phyloP scores from a whole-genome alignment of 2,329 filamentous ascomycete genomes.

The Aphanocladium album region DNA sequence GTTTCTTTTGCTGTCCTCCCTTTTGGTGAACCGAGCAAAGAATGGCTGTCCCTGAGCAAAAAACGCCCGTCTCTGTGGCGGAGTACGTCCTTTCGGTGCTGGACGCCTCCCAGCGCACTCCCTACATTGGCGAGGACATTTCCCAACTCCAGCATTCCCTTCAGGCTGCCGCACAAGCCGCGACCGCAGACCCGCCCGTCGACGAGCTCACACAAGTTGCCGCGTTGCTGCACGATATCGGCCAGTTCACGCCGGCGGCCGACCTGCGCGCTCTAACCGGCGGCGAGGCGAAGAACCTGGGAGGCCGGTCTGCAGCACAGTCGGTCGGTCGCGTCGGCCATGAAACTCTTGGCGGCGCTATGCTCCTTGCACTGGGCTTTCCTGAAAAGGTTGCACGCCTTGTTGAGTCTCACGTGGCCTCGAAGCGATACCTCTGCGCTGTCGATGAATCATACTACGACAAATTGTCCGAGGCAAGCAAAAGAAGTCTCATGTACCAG shows the following conservation, averaged over 20 bases:
- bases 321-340: constrained; percentile 18
- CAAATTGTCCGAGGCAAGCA: constrained; percentile 18
- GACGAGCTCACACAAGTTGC: constrained; percentile 19
- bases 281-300: constrained; percentile 13
- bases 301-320: constrained; percentile 5
- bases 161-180: constrained; percentile 15
- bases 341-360: constrained; percentile 13
- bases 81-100: constrained; percentile 15
- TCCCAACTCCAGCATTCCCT: constrained; percentile 19
- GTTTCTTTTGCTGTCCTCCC: neutral
- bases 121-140: constrained; percentile 19
- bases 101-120: constrained; percentile 12
- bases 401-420: constrained; percentile 18
- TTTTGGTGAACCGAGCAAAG: neutral
- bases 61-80: constrained; percentile 15
- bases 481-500: constrained; percentile 16
- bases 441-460: constrained; percentile 15
- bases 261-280: constrained; percentile 14
- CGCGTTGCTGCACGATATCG: constrained; percentile 19
- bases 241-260: constrained; percentile 16
- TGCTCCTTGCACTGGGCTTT: constrained; percentile 17
- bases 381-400: constrained; percentile 16
- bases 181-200: constrained; percentile 13
- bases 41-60: constrained; percentile 9
- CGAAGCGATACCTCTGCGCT: constrained; percentile 19